Conservation (phyloP, 1,139 yeast species). For the Yamadazyma sp. region DNA sequence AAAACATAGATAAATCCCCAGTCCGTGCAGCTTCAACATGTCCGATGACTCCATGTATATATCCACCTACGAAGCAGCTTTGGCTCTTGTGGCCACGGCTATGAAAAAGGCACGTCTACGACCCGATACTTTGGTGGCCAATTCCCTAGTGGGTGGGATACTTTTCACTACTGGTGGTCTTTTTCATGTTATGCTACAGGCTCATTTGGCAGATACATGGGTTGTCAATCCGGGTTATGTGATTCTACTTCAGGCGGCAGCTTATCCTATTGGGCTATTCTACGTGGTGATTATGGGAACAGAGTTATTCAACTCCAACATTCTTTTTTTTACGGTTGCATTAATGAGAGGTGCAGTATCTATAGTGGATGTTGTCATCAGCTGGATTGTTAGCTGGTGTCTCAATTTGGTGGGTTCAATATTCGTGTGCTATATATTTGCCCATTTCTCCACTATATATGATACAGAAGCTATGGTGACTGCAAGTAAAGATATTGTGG, state of each 20-base stretch:
- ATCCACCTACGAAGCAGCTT: slow-evolving; percentile 76
- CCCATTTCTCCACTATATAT: slow-evolving; percentile 54
- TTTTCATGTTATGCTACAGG: slow-evolving; percentile 58
- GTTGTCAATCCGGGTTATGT: slow-evolving; percentile 54
- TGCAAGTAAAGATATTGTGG: slow-evolving; percentile 50
- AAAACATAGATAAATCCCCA: too few species aligned
- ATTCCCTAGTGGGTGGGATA: slow-evolving; percentile 69
- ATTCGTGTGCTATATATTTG: slow-evolving; percentile 63
- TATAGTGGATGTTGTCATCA: slow-evolving; percentile 56
- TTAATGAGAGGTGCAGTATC: slow-evolving; percentile 68
- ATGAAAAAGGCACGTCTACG: slow-evolving; percentile 76
- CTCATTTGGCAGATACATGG: slow-evolving; percentile 45
- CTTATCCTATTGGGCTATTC: slow-evolving; percentile 69
- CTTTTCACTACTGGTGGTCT: slow-evolving; percentile 73
- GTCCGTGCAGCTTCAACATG: slow-evolving; percentile 10
- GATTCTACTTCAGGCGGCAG: slow-evolving; percentile 51
- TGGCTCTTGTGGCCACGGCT: slow-evolving; percentile 79
- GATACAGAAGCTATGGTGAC: slow-evolving; percentile 33
- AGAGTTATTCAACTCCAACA: slow-evolving; percentile 71
- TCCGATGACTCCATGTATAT: slow-evolving; percentile 57
- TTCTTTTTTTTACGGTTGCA: slow-evolving; percentile 68
- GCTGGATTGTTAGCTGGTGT: slow-evolving; percentile 70
- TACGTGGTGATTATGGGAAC: slow-evolving; percentile 73
- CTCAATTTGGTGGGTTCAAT: slow-evolving; percentile 63
- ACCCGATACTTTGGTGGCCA: slow-evolving; percentile 54